Conservation (phyloP, 208 protist genomes). For the Vickermania ingenoplastis region DNA sequence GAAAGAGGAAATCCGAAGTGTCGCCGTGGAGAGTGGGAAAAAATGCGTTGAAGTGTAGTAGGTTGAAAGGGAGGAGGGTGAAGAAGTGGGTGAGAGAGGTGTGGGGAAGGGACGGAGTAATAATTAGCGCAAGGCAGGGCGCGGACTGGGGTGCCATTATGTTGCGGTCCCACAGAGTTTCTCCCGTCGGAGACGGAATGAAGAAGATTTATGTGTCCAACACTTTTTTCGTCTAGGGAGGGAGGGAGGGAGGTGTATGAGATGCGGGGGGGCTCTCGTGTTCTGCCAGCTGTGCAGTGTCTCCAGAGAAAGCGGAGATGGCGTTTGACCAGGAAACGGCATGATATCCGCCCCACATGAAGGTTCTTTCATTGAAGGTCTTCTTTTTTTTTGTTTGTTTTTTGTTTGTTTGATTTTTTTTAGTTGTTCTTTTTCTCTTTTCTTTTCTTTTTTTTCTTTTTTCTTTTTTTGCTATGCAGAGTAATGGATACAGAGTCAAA, state of each 20-base stretch:
- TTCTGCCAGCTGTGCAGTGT: too few species aligned
- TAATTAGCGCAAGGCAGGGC: too few species aligned
- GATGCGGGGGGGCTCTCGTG: too few species aligned
- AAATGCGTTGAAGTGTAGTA: constrained; percentile 2
- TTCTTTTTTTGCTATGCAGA: not conserved
- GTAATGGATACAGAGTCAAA: not conserved
- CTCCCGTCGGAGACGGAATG: too few species aligned
- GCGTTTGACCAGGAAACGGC: too few species aligned
- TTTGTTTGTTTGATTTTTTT: not conserved
- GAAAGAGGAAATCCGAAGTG: constrained; percentile 3
- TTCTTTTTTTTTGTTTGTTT: not conserved
- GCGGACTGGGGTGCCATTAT: too few species aligned
- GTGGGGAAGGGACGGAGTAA: not conserved
- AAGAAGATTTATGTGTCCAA: too few species aligned
- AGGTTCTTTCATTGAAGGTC: not conserved
- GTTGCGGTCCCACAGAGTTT: too few species aligned
- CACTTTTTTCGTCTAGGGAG: too few species aligned
- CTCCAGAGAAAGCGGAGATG: too few species aligned
- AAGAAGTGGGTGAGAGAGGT: constrained; percentile 5
- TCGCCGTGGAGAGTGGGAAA: not conserved
- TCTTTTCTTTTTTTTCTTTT: not conserved
- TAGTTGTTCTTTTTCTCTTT: too few species aligned
- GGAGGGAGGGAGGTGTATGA: too few species aligned
- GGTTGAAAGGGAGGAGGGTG: not conserved
- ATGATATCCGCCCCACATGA: not conserved